phyloP scores from a whole-genome alignment of 2,329 filamentous ascomycete genomes.

The Fusarium sp. region DNA sequence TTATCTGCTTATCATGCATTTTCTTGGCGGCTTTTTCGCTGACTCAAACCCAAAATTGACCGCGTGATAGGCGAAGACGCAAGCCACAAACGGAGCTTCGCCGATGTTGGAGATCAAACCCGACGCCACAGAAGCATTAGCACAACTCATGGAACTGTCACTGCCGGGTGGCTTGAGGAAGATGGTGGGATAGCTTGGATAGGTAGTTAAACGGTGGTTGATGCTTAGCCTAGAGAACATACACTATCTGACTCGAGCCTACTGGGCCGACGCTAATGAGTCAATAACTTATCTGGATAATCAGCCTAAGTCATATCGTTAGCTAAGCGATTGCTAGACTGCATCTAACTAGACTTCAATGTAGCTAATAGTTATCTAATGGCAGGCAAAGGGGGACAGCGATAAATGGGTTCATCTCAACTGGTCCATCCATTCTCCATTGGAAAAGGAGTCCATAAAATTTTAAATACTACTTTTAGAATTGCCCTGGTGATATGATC shows the following conservation, averaged over 20 bases:
- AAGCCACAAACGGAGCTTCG: not conserved
- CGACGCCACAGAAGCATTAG: not conserved
- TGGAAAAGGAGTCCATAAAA: no score
- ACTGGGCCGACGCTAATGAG: not conserved
- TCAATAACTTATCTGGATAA: not conserved
- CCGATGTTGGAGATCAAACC: not conserved
- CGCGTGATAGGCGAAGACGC: not conserved
- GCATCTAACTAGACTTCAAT: fast-evolving
- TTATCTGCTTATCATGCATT: no score
- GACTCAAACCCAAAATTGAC: not conserved
- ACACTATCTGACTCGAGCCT: not conserved
- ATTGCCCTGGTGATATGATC: no score
- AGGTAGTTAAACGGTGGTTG: not conserved
- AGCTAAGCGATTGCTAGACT: not conserved
- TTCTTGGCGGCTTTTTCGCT: no score
- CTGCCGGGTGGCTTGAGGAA: conserved; percentile 3
- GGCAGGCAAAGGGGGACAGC: not conserved
- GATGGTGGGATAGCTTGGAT: not conserved
- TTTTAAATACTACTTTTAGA: no score
- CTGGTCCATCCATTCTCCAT: no score
- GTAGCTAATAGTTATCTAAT: not conserved
- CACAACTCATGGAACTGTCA: not conserved
- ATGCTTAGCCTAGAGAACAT: not conserved
- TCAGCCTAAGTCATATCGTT: not conserved
- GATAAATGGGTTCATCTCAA: no score